These are phyloP conservation scores for Mycena leptocephala DNA, from an alignment of 768 basidiomycete species.

Conservation along the genomic window DNA sequence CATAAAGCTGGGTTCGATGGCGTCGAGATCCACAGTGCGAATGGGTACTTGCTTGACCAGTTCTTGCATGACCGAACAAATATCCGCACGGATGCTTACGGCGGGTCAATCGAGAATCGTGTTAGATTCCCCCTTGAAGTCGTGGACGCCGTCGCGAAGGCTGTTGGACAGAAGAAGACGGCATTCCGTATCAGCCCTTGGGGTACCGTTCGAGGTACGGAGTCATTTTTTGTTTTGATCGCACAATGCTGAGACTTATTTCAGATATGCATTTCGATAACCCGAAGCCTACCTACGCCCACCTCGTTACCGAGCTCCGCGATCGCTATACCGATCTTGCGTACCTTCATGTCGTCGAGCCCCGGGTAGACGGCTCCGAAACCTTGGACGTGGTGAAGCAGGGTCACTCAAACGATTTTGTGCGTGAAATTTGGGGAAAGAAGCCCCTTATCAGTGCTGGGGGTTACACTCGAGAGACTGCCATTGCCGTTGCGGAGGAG, in stretches of 20 bases:
- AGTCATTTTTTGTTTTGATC: too few relatives aligned
- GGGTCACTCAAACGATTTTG: too few relatives aligned
- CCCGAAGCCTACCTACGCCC: slow-evolving; percentile 59
- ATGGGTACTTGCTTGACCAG: too few relatives aligned
- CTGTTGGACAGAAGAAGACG: slow-evolving; percentile 60
- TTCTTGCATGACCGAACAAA: slow-evolving; percentile 47
- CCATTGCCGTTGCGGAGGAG: too few relatives aligned
- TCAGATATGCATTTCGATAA: slow-evolving; percentile 58
- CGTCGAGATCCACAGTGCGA: too few relatives aligned
- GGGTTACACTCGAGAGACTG: too few relatives aligned
- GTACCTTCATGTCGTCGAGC: slow-evolving; percentile 61
- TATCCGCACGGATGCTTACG: slow-evolving; percentile 50
- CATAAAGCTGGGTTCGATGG: slow-evolving; percentile 39
- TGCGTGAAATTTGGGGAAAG: too few relatives aligned
- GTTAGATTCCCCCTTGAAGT: slow-evolving; percentile 63
- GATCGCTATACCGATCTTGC: slow-evolving; percentile 55
- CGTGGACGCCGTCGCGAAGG: slow-evolving; percentile 55
- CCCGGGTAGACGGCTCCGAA: too few relatives aligned
- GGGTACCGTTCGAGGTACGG: too few relatives aligned
- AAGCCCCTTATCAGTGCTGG: too few relatives aligned
- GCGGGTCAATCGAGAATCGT: slow-evolving; percentile 56
- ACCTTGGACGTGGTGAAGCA: too few relatives aligned
- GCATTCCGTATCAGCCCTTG: slow-evolving; percentile 24
- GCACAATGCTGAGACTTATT: slow-evolving; percentile 34
- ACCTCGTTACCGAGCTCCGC: slow-evolving; percentile 56